phyloP scores from a whole-genome alignment of 176 grass and related monocot species.

The Sorghum bicolor region Sorghum_bicolor_NCBIv3 NC_012876.2:64618001-64618500 shows the following conservation, averaged over 20 bases:
- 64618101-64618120: slow-evolving; percentile 95
- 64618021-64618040: slow-evolving; percentile 81
- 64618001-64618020: slow-evolving; percentile 53
- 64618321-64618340: slow-evolving; percentile 85
- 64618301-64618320: slow-evolving; percentile 80
- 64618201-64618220: slow-evolving; percentile 92
- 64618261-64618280: slow-evolving; percentile 92
- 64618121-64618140: slow-evolving; percentile 99
- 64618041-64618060: slow-evolving; percentile 82
- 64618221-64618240: slow-evolving; percentile 92
- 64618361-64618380: slow-evolving; percentile 94
- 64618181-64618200: slow-evolving; percentile 89
- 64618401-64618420: slow-evolving; percentile 89
- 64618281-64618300: slow-evolving; percentile 78
- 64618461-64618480: slow-evolving; percentile 53
- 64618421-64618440: slow-evolving; percentile 74
- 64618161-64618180: slow-evolving; percentile 93
- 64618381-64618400: slow-evolving; percentile 91
- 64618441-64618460: slow-evolving; percentile 56
- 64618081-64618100: slow-evolving; percentile 84
- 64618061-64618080: slow-evolving; percentile 66
- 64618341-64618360: slow-evolving; percentile 93
- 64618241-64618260: slow-evolving; percentile 84
- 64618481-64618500: slow-evolving; percentile 70
- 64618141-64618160: slow-evolving; percentile 92